A percentile compares a stretch with the other conserved stretches of the same genome.
These are phyloP conservation scores for Chimonanthus salicifolius DNA, from an alignment of 164 flowering plant genomes.

Conservation along the genomic window DNA sequence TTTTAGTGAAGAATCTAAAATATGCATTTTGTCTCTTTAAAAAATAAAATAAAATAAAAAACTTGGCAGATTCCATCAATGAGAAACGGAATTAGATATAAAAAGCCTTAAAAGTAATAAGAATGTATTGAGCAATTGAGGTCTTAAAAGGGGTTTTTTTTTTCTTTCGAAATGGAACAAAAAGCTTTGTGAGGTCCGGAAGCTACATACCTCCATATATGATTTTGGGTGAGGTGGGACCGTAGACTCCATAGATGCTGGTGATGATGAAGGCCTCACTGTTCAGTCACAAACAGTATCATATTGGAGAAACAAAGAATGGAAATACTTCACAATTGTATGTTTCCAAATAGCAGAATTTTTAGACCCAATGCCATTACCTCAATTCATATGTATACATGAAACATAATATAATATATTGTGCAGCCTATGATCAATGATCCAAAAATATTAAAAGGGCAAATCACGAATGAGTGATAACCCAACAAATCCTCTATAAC, in stretches of 20 bases:
- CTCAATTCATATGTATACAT: too few relatives aligned
- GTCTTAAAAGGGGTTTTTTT: too few relatives aligned
- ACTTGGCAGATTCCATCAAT: too few relatives aligned
- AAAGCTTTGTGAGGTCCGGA: too few relatives aligned
- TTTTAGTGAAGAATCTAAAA: too few relatives aligned
- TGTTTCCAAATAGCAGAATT: not conserved
- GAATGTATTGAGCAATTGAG: too few relatives aligned
- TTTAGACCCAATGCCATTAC: not conserved
- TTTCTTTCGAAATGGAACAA: too few relatives aligned
- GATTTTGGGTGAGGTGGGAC: slow-evolving; percentile 73
- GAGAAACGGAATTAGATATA: too few relatives aligned
- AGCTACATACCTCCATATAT: slow-evolving; percentile 65
- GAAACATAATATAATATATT: not conserved
- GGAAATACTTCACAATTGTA: too few relatives aligned
- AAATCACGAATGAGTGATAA: not conserved
- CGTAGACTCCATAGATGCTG: slow-evolving; percentile 50
- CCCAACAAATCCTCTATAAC: not conserved
- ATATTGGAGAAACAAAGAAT: not conserved
- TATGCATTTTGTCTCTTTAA: too few relatives aligned
- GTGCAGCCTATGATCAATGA: not conserved
- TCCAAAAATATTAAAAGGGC: not conserved
- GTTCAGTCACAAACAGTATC: slow-evolving; percentile 11
- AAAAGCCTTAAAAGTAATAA: too few relatives aligned
- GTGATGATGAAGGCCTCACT: slow-evolving; percentile 71
- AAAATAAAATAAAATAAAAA: too few relatives aligned